A percentile compares a stretch with the other conserved stretches of the same genome.
phyloP scores from a whole-genome alignment of 2,329 filamentous ascomycete species.

The Penicillium sumatraense region DNA sequence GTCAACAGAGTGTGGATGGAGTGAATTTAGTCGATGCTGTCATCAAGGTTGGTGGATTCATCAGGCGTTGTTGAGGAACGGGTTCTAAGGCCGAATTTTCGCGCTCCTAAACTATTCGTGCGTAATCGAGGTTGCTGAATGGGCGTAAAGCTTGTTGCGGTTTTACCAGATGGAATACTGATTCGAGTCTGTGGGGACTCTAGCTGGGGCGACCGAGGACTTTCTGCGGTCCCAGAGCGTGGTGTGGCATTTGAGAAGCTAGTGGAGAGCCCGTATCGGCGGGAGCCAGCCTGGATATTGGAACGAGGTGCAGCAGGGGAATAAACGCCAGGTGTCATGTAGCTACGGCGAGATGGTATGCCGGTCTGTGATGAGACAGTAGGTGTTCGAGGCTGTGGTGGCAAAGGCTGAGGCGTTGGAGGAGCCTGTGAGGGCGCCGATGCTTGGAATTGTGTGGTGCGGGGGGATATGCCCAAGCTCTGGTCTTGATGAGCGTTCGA shows the following conservation, averaged over 20 bases:
- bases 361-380: conserved; percentile 34
- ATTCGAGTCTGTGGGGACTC: conserved; percentile 37
- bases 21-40: conserved; percentile 34
- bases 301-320: conserved; percentile 42
- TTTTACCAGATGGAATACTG: conserved; percentile 38
- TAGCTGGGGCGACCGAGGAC: conserved; percentile 24
- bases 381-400: conserved; percentile 34
- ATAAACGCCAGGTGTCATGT: conserved; percentile 37
- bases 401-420: conserved; percentile 16
- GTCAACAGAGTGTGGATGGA: conserved; percentile 7
- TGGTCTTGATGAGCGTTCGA: conserved; percentile 30
- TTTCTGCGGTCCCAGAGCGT: conserved; percentile 26
- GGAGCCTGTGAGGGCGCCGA: conserved; percentile 25
- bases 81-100: conserved; percentile 39
- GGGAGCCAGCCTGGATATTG: conserved; percentile 49
- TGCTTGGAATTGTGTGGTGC: conserved; percentile 27
- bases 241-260: conserved; percentile 24
- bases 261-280: conserved; percentile 40
- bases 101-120: conserved; percentile 42
- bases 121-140: conserved; percentile 42
- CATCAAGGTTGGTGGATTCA: conserved; percentile 33
- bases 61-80: conserved; percentile 32
- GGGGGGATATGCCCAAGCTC: conserved; percentile 24
- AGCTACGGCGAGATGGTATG: conserved; percentile 45
- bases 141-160: conserved; percentile 43